Evolutionary conservation across 805 yeast genomes (phyloP).

Genomic region (Wickerhamomyces canadensis): DNA sequence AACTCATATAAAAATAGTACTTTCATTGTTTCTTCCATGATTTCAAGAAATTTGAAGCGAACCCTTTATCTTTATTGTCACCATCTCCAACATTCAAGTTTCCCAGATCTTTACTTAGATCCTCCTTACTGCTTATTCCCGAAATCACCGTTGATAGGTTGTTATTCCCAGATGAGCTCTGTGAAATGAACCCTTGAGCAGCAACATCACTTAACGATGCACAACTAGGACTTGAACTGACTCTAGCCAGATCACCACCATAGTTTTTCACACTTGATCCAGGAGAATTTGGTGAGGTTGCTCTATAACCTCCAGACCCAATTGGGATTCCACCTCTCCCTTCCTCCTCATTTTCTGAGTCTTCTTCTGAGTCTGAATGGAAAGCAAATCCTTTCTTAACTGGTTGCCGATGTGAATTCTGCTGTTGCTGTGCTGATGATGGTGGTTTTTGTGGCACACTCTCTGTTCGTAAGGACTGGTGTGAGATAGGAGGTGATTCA

Average conservation of each 20-base stretch:
- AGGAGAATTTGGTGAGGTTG: constrained; percentile 3
- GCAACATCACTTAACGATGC: constrained; percentile 48
- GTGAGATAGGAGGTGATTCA: neutral
- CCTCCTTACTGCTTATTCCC: constrained; percentile 1
- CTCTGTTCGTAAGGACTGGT: neutral
- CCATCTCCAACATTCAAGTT: constrained; percentile 8
- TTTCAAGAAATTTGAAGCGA: constrained; percentile 14
- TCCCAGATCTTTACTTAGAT: constrained; percentile 16
- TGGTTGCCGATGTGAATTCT: neutral
- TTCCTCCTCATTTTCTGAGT: constrained; percentile 20
- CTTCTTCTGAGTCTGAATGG: constrained; percentile 23
- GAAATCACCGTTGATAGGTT: constrained; percentile 6
- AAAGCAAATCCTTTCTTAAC: neutral
- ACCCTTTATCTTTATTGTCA: constrained; percentile 6
- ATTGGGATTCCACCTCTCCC: neutral
- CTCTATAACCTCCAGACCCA: neutral
- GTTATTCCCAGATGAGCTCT: constrained; percentile 10
- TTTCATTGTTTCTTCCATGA: constrained; percentile 20
- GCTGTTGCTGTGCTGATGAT: neutral
- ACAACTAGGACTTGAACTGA: constrained; percentile 31
- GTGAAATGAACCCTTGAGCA: constrained; percentile 32
- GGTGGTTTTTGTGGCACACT: neutral
- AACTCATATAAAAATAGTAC: no score
- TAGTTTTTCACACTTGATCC: neutral
- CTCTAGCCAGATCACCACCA: constrained; percentile 9